phyloP scores from a whole-genome alignment of 441 rosid genomes.

The Sinapis alba region DNA sequence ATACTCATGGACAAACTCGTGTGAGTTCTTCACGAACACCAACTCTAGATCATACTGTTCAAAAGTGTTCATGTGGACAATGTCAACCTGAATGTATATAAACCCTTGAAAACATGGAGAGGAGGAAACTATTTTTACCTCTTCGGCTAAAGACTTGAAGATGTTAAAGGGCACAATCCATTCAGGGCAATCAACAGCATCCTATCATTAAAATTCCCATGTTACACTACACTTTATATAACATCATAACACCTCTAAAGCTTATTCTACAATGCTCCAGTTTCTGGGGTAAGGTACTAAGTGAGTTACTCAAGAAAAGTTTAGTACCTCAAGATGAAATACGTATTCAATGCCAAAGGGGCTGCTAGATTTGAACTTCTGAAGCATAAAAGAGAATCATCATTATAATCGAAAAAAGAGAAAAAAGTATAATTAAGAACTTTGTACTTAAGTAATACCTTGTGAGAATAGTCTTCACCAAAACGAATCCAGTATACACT shows the following conservation, averaged over 20 bases:
- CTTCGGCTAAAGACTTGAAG: slow-evolving; percentile 94
- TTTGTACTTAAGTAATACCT: slow-evolving; percentile 46
- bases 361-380: slow-evolving; percentile 79
- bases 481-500: slow-evolving; percentile 88
- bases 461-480: slow-evolving; percentile 79
- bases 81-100: background rate
- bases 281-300: background rate
- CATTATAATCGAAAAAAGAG: slow-evolving; percentile 9
- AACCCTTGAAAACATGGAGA: background rate
- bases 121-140: slow-evolving; percentile 50
- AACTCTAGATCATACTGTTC: slow-evolving; percentile 86
- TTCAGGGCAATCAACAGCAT: slow-evolving; percentile 98
- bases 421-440: background rate
- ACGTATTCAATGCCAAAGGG: slow-evolving; percentile 88
- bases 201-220: no score
- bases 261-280: background rate
- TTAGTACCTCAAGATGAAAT: slow-evolving; percentile 91
- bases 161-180: slow-evolving; percentile 94
- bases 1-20: slow-evolving; percentile 90
- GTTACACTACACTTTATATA: no score
- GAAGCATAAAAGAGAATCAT: slow-evolving; percentile 39
- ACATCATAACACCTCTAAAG: background rate
- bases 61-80: slow-evolving; percentile 34
- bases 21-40: slow-evolving; percentile 86
- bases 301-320: background rate